phyloP scores from a whole-genome alignment of 441 rosid species.

The Pelargonium cotyledonis region DNA sequence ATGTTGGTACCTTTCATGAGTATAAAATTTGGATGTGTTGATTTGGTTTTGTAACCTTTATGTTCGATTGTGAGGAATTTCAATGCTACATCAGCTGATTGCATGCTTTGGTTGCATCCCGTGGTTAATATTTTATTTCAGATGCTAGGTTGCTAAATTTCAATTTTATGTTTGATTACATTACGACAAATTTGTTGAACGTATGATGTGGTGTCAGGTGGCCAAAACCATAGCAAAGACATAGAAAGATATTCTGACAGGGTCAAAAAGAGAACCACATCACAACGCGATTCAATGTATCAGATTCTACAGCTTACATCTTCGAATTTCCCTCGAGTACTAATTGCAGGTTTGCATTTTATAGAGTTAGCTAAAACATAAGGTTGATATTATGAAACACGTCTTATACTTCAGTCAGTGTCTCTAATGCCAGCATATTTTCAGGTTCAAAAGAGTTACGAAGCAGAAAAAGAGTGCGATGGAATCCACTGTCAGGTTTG shows the following conservation, averaged over 20 bases:
- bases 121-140: background rate
- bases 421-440: constrained; percentile 6
- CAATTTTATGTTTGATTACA: background rate
- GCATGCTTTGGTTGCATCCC: background rate
- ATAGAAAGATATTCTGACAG: constrained; percentile 63
- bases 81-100: background rate
- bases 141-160: background rate
- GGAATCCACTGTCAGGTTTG: constrained; percentile 5
- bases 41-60: background rate
- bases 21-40: too few species aligned
- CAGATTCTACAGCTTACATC: constrained; percentile 39
- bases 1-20: too few species aligned
- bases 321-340: constrained; percentile 58
- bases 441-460: constrained; percentile 1
- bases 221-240: constrained; percentile 30
- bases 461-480: constrained; percentile 6
- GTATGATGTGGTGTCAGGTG: constrained; percentile 32
- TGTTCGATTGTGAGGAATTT: background rate
- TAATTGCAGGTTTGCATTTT: constrained; percentile 44
- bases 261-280: constrained; percentile 36
- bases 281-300: constrained; percentile 37
- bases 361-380: constrained; percentile 6
- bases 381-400: background rate
- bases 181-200: background rate
- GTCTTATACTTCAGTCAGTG: background rate